Evolutionary conservation across 805 yeast species (phyloP).

Genomic region (Debaryomyces prosopidis): DNA sequence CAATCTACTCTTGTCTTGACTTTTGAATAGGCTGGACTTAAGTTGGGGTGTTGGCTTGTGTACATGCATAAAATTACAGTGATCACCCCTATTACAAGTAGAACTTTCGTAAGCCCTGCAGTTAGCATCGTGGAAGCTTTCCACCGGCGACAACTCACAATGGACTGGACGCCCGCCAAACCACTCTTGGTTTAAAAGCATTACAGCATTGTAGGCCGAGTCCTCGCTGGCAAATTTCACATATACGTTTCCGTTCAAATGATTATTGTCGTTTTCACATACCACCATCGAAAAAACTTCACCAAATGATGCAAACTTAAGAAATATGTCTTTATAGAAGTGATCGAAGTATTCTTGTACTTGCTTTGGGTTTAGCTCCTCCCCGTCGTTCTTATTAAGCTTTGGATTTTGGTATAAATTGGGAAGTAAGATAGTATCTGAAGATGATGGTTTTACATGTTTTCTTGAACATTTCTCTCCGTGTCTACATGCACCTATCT

Average conservation of each 20-base stretch:
- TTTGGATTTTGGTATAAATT: conserved; percentile 67
- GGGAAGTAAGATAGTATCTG: conserved; percentile 64
- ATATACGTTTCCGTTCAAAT: conserved; percentile 84
- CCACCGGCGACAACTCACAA: conserved; percentile 76
- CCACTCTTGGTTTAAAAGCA: conserved; percentile 76
- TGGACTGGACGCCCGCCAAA: conserved; percentile 75
- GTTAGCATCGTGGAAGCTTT: conserved; percentile 65
- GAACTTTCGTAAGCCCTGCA: conserved; percentile 70
- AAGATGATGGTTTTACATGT: conserved; percentile 64
- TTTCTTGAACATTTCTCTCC: conserved; percentile 82
- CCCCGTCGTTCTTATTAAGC: conserved; percentile 29
- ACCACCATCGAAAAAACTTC: conserved; percentile 63
- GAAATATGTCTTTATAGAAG: conserved; percentile 70
- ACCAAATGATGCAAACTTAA: conserved; percentile 54
- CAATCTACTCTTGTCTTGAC: conserved; percentile 35
- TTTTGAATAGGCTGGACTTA: conserved; percentile 36
- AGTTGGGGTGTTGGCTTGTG: conserved; percentile 52
- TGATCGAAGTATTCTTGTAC: conserved; percentile 54
- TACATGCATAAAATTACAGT: conserved; percentile 86
- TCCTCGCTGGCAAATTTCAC: conserved; percentile 55
- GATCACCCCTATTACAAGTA: conserved; percentile 74
- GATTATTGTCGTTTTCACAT: conserved; percentile 81
- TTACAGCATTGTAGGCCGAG: conserved; percentile 61
- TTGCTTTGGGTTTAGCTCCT: conserved; percentile 33
- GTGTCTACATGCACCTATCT: conserved; percentile 92